These are phyloP conservation scores for Anacardium occidentale DNA, from an alignment of 345 rosid genomes.

Conservation along the genomic window DNA sequence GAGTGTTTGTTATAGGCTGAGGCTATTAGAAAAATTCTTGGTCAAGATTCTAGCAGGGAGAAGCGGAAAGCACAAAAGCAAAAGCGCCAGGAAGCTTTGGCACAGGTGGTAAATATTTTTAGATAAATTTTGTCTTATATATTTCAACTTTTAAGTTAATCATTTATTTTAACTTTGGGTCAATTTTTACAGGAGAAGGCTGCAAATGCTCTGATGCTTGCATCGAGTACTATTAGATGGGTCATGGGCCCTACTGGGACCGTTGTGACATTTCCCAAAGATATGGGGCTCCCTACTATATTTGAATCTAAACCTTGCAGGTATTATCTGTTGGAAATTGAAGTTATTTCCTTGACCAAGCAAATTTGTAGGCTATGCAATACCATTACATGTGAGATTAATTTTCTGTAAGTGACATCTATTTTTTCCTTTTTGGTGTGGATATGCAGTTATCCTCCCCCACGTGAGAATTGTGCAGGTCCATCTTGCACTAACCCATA, in stretches of 20 bases:
- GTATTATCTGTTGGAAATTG: conserved; percentile 28
- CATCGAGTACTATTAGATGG: conserved; percentile 57
- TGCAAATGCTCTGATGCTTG: conserved; percentile 50
- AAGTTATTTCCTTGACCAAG: background rate
- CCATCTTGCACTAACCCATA: conserved; percentile 73
- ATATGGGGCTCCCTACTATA: conserved; percentile 75
- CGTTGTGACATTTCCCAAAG: conserved; percentile 67
- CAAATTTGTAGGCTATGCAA: background rate
- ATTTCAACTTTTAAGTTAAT: conserved; percentile 8
- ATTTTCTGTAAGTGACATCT: conserved; percentile 12
- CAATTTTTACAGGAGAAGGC: conserved; percentile 62
- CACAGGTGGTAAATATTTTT: conserved; percentile 51
- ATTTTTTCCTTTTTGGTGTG: conserved; percentile 7
- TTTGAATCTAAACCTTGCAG: conserved; percentile 59
- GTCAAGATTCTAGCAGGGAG: conserved; percentile 90
- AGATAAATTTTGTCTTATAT: background rate
- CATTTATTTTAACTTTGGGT: conserved; percentile 13
- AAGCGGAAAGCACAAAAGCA: conserved; percentile 80
- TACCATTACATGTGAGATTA: background rate
- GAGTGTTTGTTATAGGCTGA: conserved; percentile 54
- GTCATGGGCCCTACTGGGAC: conserved; percentile 71
- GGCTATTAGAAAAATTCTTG: conserved; percentile 92
- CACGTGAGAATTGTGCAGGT: conserved; percentile 80
- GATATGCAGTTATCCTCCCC: conserved; percentile 79
- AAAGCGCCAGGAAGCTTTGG: conserved; percentile 79